phyloP scores from a whole-genome alignment of 129 eudicot species.

The Flaveria linearis region DNA sequence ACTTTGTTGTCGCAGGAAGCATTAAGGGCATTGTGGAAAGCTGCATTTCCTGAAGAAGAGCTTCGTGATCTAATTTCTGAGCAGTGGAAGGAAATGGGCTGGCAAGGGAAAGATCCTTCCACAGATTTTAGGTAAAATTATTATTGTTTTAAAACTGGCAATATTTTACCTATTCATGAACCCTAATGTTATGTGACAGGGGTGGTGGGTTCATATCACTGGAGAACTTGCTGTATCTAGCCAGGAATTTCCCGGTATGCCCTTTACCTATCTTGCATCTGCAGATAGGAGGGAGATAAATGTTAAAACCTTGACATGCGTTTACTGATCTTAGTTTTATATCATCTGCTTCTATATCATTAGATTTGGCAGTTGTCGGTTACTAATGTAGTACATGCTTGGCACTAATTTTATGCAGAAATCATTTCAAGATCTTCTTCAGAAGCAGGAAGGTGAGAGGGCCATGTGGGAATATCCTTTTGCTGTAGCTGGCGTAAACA shows the following conservation, averaged over 20 bases:
- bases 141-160: constrained; percentile 1
- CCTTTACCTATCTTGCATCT: constrained; percentile 15
- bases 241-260: constrained; percentile 38
- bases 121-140: constrained; percentile 80
- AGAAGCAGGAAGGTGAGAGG: constrained; percentile 86
- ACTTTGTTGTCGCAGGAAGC: constrained; percentile 60
- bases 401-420: constrained; percentile 49
- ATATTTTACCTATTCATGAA: constrained; percentile 13
- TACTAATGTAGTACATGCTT: not conserved
- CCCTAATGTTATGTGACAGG: constrained; percentile 31
- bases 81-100: constrained; percentile 99
- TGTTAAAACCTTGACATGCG: not conserved
- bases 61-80: constrained; percentile 81
- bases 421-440: constrained; percentile 93
- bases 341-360: not conserved
- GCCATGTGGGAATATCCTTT: constrained; percentile 99
- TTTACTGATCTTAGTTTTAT: not conserved
- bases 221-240: constrained; percentile 43
- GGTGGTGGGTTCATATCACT: constrained; percentile 48
- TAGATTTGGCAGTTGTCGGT: constrained; percentile 1
- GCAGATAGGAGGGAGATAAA: not conserved
- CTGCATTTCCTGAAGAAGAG: constrained; percentile 90
- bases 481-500: constrained; percentile 99
- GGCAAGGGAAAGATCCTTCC: constrained; percentile 99
- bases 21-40: constrained; percentile 80